Conservation (phyloP, 768 basidiomycete species). For the Psilocybe sp. region DNA sequence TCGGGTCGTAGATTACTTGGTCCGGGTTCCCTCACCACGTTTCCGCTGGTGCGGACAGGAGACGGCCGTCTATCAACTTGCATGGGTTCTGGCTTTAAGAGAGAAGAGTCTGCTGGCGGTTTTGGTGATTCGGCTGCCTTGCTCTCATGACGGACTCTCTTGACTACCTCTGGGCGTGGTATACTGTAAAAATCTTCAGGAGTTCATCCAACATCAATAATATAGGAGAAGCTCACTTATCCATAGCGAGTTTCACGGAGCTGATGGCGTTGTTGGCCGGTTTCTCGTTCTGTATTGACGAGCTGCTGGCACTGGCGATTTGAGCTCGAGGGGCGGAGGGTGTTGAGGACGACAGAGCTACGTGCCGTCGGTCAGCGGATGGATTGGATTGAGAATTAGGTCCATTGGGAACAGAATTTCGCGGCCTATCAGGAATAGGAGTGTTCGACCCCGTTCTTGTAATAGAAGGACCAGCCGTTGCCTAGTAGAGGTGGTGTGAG, state of each 20-base stretch:
- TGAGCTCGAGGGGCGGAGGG: slow-evolving; percentile 64
- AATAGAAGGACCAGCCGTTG: slow-evolving; percentile 28
- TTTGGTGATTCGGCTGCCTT: slow-evolving; percentile 35
- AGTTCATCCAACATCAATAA: background rate
- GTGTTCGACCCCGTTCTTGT: slow-evolving; percentile 27
- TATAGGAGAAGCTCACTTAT: slow-evolving; percentile 44
- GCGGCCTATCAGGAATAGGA: slow-evolving; percentile 30
- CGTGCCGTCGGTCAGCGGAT: slow-evolving; percentile 35
- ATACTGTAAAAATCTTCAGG: slow-evolving; percentile 41
- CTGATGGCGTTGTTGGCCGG: slow-evolving; percentile 21
- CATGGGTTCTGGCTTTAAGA: slow-evolving; percentile 13
- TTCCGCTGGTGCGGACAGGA: slow-evolving; percentile 1
- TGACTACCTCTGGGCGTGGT: slow-evolving; percentile 79
- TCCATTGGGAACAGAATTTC: slow-evolving; percentile 35
- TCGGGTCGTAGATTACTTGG: slow-evolving; percentile 24
- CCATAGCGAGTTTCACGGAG: slow-evolving; percentile 61
- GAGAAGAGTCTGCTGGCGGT: slow-evolving; percentile 14
- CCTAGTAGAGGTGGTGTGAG: slow-evolving; percentile 12
- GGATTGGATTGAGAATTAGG: slow-evolving; percentile 30
- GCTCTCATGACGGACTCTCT: slow-evolving; percentile 46
- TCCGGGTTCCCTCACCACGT: background rate
- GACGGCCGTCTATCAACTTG: slow-evolving; percentile 15
- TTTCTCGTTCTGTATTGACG: slow-evolving; percentile 25
- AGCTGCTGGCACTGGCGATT: slow-evolving; percentile 24
- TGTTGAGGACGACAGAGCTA: slow-evolving; percentile 29